Percentiles rank a stretch among this genome's conserved stretches.
Conservation (phyloP, 306 rosid genomes). For the Comarum palustre region DNA sequence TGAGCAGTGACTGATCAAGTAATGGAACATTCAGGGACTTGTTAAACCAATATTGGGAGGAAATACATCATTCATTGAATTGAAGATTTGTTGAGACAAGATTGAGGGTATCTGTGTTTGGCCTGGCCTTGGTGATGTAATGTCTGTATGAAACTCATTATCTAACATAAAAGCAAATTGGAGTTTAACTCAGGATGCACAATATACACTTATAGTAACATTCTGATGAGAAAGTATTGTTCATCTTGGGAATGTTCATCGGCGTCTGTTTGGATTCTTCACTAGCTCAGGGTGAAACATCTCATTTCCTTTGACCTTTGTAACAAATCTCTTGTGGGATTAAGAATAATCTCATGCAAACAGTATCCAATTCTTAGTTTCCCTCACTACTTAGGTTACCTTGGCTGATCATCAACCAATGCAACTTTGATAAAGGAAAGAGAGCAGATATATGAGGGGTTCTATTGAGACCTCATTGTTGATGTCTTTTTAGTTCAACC, state of each 20-base stretch:
- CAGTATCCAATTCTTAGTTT: background rate
- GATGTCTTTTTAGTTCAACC: too few relatives aligned
- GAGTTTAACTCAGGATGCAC: background rate
- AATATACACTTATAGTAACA: background rate
- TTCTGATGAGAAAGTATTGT: background rate
- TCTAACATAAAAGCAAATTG: background rate
- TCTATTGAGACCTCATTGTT: too few relatives aligned
- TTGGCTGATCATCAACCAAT: background rate
- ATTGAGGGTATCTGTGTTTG: background rate
- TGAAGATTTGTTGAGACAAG: background rate
- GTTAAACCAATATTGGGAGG: background rate
- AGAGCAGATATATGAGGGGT: too few relatives aligned
- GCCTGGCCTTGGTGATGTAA: background rate
- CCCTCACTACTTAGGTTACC: background rate
- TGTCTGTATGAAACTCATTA: background rate
- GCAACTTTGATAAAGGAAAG: background rate
- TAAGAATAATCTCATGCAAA: background rate
- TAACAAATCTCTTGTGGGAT: background rate
- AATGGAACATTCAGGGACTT: background rate
- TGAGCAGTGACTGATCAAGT: background rate
- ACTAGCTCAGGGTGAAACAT: background rate
- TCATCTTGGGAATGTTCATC: background rate
- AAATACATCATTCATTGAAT: background rate
- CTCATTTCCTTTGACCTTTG: background rate
- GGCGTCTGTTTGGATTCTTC: background rate